These are phyloP conservation scores for Hibiscus trionum DNA, from an alignment of 345 rosid species.

Conservation along the genomic window DNA sequence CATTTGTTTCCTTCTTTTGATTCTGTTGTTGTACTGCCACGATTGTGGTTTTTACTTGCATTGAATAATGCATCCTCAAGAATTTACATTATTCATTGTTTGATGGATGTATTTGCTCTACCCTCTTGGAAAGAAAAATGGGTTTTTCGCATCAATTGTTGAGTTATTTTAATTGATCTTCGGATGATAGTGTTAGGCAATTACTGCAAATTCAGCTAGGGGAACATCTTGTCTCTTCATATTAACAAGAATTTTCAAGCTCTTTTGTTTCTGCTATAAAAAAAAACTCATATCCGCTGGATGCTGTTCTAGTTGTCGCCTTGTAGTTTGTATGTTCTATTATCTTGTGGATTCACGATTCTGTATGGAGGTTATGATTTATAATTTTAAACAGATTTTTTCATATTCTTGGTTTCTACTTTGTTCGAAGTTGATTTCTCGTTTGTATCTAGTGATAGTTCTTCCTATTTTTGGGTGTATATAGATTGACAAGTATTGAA, in stretches of 20 bases:
- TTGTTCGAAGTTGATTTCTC: not conserved
- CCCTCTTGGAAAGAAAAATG: not conserved
- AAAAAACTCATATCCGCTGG: not conserved
- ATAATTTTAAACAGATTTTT: not conserved
- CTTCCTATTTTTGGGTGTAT: not conserved
- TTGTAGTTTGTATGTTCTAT: not conserved
- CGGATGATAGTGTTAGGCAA: not conserved
- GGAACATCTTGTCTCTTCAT: not conserved
- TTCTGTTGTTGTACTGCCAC: conserved; percentile 17
- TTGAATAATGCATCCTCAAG: conserved; percentile 6
- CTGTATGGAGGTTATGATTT: not conserved
- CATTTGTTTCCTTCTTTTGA: not conserved
- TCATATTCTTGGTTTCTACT: not conserved
- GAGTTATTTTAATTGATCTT: not conserved
- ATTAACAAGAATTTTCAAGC: not conserved
- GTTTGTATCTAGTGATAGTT: not conserved
- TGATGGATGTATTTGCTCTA: not conserved
- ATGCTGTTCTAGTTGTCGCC: not conserved
- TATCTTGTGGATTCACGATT: not conserved
- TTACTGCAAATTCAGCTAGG: not conserved
- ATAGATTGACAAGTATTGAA: not conserved
- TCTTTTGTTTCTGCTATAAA: not conserved
- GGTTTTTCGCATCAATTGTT: not conserved
- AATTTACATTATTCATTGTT: not conserved
- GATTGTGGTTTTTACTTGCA: conserved; percentile 12